Evolutionary conservation across 208 protist species (phyloP), one percentile per base, ranked within the genome.

Genomic region (Porcisia deanei): DNA sequence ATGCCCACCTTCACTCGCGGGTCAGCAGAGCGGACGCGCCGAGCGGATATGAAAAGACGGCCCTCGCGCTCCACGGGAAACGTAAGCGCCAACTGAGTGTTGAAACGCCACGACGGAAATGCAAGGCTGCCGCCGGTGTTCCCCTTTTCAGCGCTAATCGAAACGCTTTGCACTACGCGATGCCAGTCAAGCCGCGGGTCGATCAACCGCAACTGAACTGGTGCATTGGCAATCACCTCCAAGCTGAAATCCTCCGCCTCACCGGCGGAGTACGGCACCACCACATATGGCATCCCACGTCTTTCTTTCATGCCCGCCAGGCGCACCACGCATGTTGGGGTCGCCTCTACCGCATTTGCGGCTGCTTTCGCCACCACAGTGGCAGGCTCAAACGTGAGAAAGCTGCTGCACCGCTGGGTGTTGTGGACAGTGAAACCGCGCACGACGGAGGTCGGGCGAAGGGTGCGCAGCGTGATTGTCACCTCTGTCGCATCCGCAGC

Each of bases 31-130:
- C 84, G 76, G 41, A 85, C 34, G 66, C 95, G 94, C 39, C 60
- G 68, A 1, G 88, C 73, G 2, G 80, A 76, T 55, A 97, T 77
- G 79, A 91, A 89, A 14, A 97, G 71, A 52, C 85, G 79, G 7
- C 91, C 94, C 45, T 93, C 83, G n/a, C 86, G 85, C 69, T 86
- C 83, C 49, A 93, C 80, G 14, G 92, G 90, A 54, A 98, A 94
- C 2, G 74, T 74, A 14, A 98, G 66, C 2, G 84, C 72, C 69
- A 91, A 90, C 69, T 98, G 94, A 69, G 92, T 90, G 81, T 92
- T 98, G 81, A 85, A 91, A 60, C 94, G 86, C 94, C 94, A 98
- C 59, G 92, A 95, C 8, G 90, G 88, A 69, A 89, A 96, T 64
- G 71, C 76, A 22, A 84, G 85, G 37, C 74, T 85, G 63, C 94